phyloP scores from a whole-genome alignment of 164 flowering plant genomes.

The Berberis vulgaris region DNA sequence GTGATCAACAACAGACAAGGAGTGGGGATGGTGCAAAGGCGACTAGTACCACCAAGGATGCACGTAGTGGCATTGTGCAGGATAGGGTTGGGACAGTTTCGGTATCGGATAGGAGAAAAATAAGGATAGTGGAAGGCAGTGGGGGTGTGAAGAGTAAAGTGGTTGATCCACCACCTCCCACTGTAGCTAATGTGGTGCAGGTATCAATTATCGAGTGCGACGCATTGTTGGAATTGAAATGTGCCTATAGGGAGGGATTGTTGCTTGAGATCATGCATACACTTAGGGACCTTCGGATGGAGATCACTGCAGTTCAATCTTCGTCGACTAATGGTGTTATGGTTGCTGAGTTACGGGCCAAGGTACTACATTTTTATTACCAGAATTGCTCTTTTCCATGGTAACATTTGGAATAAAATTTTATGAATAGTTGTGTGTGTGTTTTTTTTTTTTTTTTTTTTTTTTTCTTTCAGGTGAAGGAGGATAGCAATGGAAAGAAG shows the following conservation, averaged over 20 bases:
- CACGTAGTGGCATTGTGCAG: background rate
- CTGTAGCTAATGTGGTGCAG: conserved; percentile 30
- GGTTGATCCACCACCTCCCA: conserved; percentile 17
- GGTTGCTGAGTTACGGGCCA: conserved; percentile 82
- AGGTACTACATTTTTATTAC: conserved; percentile 35
- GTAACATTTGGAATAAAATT: too few species aligned
- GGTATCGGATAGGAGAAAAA: conserved; percentile 45
- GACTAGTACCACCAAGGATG: background rate
- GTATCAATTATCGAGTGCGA: conserved; percentile 91
- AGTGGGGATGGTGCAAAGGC: conserved; percentile 1
- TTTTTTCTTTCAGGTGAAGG: conserved; percentile 53
- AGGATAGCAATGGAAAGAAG: conserved; percentile 53
- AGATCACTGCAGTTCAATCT: conserved; percentile 60
- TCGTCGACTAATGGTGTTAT: conserved; percentile 47
- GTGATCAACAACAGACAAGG: conserved; percentile 26
- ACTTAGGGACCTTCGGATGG: conserved; percentile 56
- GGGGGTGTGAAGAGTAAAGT: conserved; percentile 32
- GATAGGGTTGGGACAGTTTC: conserved; percentile 4
- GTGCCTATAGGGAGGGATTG: conserved; percentile 62
- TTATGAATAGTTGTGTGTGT: background rate
- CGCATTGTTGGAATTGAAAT: conserved; percentile 75
- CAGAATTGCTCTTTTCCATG: background rate
- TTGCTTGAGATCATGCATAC: conserved; percentile 68
- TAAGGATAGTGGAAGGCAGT: conserved; percentile 45
- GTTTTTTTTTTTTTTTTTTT: background rate